These are phyloP conservation scores for Harringtonia aguacate DNA, from an alignment of 2,329 filamentous ascomycete genomes.

Conservation along the genomic window DNA sequence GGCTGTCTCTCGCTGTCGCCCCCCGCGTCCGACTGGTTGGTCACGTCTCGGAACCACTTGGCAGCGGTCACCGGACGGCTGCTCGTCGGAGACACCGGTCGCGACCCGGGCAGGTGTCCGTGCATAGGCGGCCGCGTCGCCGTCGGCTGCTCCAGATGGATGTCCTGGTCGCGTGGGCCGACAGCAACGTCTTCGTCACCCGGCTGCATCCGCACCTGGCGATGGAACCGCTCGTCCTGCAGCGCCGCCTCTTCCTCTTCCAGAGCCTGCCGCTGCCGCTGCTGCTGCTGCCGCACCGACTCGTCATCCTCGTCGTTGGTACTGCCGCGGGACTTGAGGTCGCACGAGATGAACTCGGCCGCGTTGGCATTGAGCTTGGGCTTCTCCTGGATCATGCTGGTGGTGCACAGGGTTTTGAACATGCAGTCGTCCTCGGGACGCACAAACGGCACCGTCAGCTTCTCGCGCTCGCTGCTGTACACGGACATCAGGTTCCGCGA, in stretches of 20 bases:
- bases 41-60: conserved; percentile 18
- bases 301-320: conserved; percentile 7
- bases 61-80: conserved; percentile 22
- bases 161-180: conserved; percentile 1
- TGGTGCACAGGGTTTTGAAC: conserved; percentile 68
- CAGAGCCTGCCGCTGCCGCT: not conserved
- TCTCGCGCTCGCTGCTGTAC: conserved; percentile 77
- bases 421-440: conserved; percentile 76
- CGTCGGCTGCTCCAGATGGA: not conserved
- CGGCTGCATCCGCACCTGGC: no score
- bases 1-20: conserved; percentile 30
- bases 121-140: conserved; percentile 13
- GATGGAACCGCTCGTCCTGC: not conserved
- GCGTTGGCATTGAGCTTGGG: conserved; percentile 47
- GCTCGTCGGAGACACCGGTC: conserved; percentile 25
- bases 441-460: conserved; percentile 82
- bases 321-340: conserved; percentile 14
- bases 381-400: conserved; percentile 41
- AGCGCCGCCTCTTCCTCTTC: not conserved
- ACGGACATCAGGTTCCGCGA: conserved; percentile 85
- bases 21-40: conserved; percentile 31
- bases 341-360: conserved; percentile 28
- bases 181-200: conserved; percentile 1
- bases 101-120: conserved; percentile 16
- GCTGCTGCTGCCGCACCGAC: conserved; percentile 1